Evolutionary conservation across 2,329 filamentous ascomycete species (phyloP), one percentile per base, ranked within the genome.

Genomic region (Xylaria sp.): DNA sequence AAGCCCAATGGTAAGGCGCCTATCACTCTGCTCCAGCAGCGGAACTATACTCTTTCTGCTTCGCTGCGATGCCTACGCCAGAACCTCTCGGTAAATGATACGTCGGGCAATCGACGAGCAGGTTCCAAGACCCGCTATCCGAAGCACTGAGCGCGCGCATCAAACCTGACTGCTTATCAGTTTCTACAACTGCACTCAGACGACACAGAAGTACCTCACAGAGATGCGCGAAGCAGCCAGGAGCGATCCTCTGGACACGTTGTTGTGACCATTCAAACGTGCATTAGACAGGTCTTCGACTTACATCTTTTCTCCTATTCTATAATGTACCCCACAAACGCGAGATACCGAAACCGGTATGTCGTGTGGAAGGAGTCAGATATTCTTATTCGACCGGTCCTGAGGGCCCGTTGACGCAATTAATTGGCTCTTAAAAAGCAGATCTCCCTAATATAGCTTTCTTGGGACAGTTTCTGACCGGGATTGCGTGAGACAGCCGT

Each of bases 331-430:
- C 70, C 70, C 70, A 72, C 70, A 72, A 37, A 66, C 59, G 57
- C 70, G 64, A 70, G 56, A 72, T 70, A 70, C 70, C 70, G 65
- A 62, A 70, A 70, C 56, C 59, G 68, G 70, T 68, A 70, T 70
- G 60, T 72, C 62, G 61, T 59, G 39, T 63, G 48, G 55, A 61
- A 66, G 66, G 39, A 61, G 51, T 48, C 58, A 58, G 48, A 54
- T 68, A 65, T 46, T 63, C 51, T 65, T 68, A 72, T 70, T 72
- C 15, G 68, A 51, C 70, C 62, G 59, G 54, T 58, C 12, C n/a
- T 25, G 62, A 46, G 62, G 52, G 57, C 28, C 58, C n/a, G 32
- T 34, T n/a, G 15, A 51, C 57, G 58, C 54, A 67, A 63, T 32
- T 18, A 34, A 68, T 23, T 65, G 66, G 63, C 28, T 23, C 48